These are phyloP conservation scores for Excoecaria agallocha DNA, from an alignment of 345 rosid species.

Conservation along the genomic window DNA sequence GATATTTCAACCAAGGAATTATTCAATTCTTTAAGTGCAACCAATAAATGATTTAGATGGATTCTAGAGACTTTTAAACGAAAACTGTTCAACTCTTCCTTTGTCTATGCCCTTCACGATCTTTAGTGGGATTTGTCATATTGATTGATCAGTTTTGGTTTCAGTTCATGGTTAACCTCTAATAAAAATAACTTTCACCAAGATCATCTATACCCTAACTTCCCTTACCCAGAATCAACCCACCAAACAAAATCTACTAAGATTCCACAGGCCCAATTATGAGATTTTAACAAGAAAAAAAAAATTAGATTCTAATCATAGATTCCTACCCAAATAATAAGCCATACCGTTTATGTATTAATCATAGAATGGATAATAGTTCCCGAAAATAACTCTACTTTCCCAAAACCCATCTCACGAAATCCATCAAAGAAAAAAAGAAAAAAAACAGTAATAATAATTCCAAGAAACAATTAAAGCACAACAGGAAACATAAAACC, in stretches of 20 bases:
- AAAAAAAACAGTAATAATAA: background rate
- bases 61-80: background rate
- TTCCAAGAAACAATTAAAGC: background rate
- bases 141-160: background rate
- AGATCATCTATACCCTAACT: slow-evolving; percentile 1
- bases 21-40: slow-evolving; percentile 3
- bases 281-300: background rate
- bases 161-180: slow-evolving; percentile 3
- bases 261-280: slow-evolving; percentile 1
- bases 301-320: slow-evolving; percentile 1
- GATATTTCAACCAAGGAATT: background rate
- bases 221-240: background rate
- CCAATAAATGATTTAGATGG: background rate
- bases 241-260: slow-evolving; percentile 10
- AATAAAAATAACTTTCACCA: background rate
- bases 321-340: background rate
- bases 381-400: background rate
- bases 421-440: background rate
- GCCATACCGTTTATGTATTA: background rate
- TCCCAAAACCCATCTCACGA: slow-evolving; percentile 7
- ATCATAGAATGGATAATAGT: background rate
- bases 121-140: slow-evolving; percentile 12
- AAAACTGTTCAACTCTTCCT: background rate
- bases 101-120: background rate
- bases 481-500: background rate